Base-by-base conservation (phyloP, 2,329 filamentous ascomycete genomes). In the Microthyrium microscopicum region DNA sequence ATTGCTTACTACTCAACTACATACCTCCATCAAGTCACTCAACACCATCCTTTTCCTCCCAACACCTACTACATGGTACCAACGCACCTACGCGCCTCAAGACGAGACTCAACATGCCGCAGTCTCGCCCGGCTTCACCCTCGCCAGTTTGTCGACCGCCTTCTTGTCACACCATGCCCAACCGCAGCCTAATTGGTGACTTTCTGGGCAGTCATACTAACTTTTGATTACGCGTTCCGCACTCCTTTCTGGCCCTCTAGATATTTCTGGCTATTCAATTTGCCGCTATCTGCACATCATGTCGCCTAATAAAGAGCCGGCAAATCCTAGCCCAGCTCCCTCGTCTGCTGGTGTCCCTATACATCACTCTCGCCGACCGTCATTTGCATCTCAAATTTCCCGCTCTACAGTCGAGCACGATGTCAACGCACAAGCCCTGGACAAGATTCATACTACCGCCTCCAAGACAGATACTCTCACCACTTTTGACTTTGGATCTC, bases 401-500 rank as follows among this genome's bases (percentile, higher is more conserved):
- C 19, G 29, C 13, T 24, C 35, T 12, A 20, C 21, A 8, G 16
- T 71, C 26, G 78, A 85, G 51, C 78, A 72, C 49, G 78, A 83
- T 41, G 75, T 80, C 37, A 64, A 87, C 24, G 73, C 79, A 21
- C 71, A 82, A 40, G 70, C 77, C 13, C 71, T 94, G 39, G 79
- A 92, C 55, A 76, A 81, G 46, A 93, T 94, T 43, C 87, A 94
- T 54, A 83, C 66, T 32, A 75, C 80, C 5, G 84, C 85, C n/a
- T 91, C 80, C 48, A 79, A 81, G 50, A 80, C 80, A 21, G 78
- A 79, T 41, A 71, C 74, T 21, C 64, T 95, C 30, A 95, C 87
- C 3, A 91, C 84, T 6, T 95, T 95, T 57, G 91, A 91, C 56
- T 85, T 94, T 49, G 85, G 92, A 47, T 80, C 78, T 1, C 68